Base-by-base conservation (phyloP, 2,329 filamentous ascomycete species). In the Aspergillus intermedius region DNA sequence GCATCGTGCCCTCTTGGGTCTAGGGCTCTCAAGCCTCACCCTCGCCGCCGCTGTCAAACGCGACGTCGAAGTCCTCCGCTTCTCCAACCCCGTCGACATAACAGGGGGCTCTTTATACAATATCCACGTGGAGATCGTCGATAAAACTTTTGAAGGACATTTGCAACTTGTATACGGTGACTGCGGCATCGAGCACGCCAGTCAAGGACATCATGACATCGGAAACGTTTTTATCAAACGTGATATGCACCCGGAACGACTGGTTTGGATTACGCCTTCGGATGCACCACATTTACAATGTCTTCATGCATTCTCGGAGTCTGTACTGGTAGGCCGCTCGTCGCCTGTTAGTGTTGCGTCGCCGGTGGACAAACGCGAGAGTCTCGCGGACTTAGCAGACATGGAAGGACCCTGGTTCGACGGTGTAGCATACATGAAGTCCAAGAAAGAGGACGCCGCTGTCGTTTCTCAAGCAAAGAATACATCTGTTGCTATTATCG, bases 81-180 rank as follows among this genome's bases (percentile, higher is more conserved):
- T 69, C 40, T 63, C 63, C 47, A 64, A 63, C 13, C 66, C 37
- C 10, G 9, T 65, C 6, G 49, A 40, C 6, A 62, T 74, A 23
- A 69, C 62, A 1, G 52, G 65, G 0, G 68, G 70, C 49, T 73
- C 70, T 0, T 55, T 78, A 50, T 74, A 78, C 55, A 79, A 79
- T 54, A 64, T 78, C 25, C 69, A 77, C 40, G 60, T 79, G 17
- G 65, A 61, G 4, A 77, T 73, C 51, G 21, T 55, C 13, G 64
- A 65, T 35, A 60, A 65, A 15, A 60, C 63, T 17, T 70, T 74
- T 25, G 70, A 75, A 48, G 75, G 74, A 5, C 61, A 73, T 13
- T 49, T 77, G 7, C 64, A 65, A 2, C 54, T 77, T 21, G 66
- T 75, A 5, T 74, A 77, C 53, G 76, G 74, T 1, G 57, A 67